A percentile compares a stretch with the other conserved stretches of the same genome.
Evolutionary conservation across 345 rosid genomes (phyloP).

Genomic region (Fremontodendron californicum): DNA sequence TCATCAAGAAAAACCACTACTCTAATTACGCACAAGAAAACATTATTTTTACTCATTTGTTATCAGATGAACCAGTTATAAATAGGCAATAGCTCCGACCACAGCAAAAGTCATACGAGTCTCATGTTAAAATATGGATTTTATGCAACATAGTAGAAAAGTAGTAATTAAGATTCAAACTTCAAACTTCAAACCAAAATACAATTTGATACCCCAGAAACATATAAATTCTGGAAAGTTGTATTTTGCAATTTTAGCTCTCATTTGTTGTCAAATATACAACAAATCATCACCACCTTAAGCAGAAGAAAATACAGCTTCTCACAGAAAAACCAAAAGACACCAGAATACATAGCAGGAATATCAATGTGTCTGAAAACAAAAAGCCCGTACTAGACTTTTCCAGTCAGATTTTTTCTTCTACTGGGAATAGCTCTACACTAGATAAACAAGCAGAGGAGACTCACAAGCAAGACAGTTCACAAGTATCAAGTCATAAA

Average conservation of each 20-base stretch:
- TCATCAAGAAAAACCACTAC: background rate
- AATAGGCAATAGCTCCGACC: background rate
- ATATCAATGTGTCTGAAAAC: conserved; percentile 21
- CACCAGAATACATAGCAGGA: conserved; percentile 22
- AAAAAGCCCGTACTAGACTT: conserved; percentile 16
- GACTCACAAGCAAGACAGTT: conserved; percentile 24
- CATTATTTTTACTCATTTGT: background rate
- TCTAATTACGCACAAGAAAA: background rate
- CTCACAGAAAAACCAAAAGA: conserved; percentile 16
- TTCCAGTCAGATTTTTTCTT: conserved; percentile 23
- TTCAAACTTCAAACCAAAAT: conserved; percentile 4
- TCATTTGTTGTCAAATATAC: conserved; percentile 21
- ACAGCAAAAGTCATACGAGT: background rate
- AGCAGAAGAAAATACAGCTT: conserved; percentile 16
- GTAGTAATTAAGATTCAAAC: background rate
- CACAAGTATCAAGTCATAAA: conserved; percentile 23
- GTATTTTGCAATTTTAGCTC: conserved; percentile 6
- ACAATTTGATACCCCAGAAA: background rate
- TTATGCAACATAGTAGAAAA: background rate
- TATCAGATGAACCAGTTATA: background rate
- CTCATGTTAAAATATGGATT: background rate
- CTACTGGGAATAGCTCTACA: conserved; percentile 13
- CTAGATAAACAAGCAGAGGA: conserved; percentile 31
- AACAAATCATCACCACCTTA: conserved; percentile 21
- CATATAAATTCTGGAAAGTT: conserved; percentile 8